Base-by-base conservation (phyloP, 2,329 filamentous ascomycete genomes). In the Aspergillus tamarii region DNA sequence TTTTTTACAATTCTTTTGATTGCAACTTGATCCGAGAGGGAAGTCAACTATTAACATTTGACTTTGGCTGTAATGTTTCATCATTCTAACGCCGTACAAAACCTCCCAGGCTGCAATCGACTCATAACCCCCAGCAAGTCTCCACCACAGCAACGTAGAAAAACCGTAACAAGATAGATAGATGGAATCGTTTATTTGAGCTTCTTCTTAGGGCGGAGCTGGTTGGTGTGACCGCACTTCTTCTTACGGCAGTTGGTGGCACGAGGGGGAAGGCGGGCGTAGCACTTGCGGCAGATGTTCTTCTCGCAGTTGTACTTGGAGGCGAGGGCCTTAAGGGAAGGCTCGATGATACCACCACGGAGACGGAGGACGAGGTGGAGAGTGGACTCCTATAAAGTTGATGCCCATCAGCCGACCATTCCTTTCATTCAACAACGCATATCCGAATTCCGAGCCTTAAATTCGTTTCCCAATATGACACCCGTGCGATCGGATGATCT, bases 181-280 rank as follows among this genome's bases (percentile, higher is more conserved):
- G 67, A 21, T 28, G 45, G 64, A 76, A 69, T 77, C 73, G 74
- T 74, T 67, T 91, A 94, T 87, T 97, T 97, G 83, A 97, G 89
- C 94, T 99, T 99, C 94, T 99, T 99, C 94, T 99, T 99, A 84
- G 95, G 95, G 86, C 95, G 93, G 83, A 99, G 92, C 90, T 99
- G 95, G 92, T 98, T 98, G 87, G 91, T 96, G 91, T 98, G 95
- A 71, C 94, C 95, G 85, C 94, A 98, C 90, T 98, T 98, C 88
- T 94, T 94, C 93, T 98, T 98, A 80, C 94, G 89, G 92, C 95
- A 99, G 92, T 99, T 99, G 89, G 94, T 97, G 78, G 95, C 95
- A 89, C 95, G 93, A 75, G 94, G 94, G 74, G 94, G 94, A 71
- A 98, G 93, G 83, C 94, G 94, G 72, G 88, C 93, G 85, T 98